Evolutionary conservation across 208 protist species (phyloP).

Genomic region (Naegleria gruberi): DNA sequence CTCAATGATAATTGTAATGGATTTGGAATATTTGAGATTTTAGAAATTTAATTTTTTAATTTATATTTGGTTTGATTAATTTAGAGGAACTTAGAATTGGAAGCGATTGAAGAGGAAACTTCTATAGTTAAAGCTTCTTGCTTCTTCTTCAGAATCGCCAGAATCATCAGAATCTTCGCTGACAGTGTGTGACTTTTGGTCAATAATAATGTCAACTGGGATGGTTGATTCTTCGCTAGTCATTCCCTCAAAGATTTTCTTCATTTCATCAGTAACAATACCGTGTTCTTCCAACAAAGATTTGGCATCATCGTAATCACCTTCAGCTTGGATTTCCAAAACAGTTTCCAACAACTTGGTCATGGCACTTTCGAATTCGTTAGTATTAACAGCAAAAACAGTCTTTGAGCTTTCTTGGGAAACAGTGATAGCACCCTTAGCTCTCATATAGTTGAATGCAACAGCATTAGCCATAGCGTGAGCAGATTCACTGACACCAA

Average conservation of each 20-base stretch:
- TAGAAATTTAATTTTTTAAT: not conserved
- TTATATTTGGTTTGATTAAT: not conserved
- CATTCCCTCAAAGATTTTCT: not conserved
- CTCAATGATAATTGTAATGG: too few relatives aligned
- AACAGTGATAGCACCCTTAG: not conserved
- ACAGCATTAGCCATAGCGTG: not conserved
- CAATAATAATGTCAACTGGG: not conserved
- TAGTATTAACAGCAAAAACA: not conserved
- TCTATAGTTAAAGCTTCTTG: not conserved
- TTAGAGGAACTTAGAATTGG: not conserved
- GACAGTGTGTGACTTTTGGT: not conserved
- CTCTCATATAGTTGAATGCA: slow-evolving; percentile 6
- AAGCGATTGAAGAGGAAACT: not conserved
- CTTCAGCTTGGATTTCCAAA: not conserved
- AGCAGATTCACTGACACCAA: not conserved
- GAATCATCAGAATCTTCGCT: too few relatives aligned
- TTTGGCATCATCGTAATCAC: not conserved
- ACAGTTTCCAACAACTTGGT: not conserved
- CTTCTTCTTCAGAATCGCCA: not conserved
- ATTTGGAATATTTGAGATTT: too few relatives aligned
- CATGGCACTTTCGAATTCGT: not conserved
- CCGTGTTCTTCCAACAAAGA: not conserved
- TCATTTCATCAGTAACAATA: not conserved
- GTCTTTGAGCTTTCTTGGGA: not conserved
- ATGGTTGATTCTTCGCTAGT: not conserved